phyloP scores from a whole-genome alignment of 768 basidiomycete species.

The Candolleomyces eurysporus region DNA sequence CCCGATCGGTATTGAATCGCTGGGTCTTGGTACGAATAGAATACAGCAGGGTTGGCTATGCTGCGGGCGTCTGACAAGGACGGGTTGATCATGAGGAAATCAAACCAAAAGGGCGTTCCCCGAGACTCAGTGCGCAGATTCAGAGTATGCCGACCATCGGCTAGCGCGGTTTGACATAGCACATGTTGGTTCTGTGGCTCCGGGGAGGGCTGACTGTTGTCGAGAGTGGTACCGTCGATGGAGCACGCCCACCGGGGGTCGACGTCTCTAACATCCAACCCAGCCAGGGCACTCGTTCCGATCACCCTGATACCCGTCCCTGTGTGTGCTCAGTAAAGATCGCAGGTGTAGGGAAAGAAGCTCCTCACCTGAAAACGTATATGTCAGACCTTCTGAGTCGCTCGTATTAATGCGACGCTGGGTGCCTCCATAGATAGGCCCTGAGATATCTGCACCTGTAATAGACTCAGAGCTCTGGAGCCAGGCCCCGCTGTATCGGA shows the following conservation, averaged over 20 bases:
- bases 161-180: not conserved
- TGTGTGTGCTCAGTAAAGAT: not conserved
- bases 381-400: not conserved
- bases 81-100: not conserved
- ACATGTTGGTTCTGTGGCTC: not conserved
- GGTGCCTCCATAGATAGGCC: not conserved
- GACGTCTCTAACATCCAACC: too few species aligned
- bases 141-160: not conserved
- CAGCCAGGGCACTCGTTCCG: not conserved
- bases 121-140: not conserved
- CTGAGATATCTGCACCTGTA: not conserved
- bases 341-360: not conserved
- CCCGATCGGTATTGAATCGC: constrained; percentile 1
- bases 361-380: not conserved
- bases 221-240: not conserved
- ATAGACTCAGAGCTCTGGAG: not conserved
- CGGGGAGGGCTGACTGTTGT: too few species aligned
- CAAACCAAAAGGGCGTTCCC: not conserved
- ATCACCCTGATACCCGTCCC: not conserved
- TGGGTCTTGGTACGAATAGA: too few species aligned
- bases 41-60: not conserved
- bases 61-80: not conserved
- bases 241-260: not conserved
- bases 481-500: constrained; percentile 4
- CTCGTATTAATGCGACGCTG: not conserved